phyloP scores from a whole-genome alignment of 768 basidiomycete genomes.

The Suillus bovinus region DNA sequence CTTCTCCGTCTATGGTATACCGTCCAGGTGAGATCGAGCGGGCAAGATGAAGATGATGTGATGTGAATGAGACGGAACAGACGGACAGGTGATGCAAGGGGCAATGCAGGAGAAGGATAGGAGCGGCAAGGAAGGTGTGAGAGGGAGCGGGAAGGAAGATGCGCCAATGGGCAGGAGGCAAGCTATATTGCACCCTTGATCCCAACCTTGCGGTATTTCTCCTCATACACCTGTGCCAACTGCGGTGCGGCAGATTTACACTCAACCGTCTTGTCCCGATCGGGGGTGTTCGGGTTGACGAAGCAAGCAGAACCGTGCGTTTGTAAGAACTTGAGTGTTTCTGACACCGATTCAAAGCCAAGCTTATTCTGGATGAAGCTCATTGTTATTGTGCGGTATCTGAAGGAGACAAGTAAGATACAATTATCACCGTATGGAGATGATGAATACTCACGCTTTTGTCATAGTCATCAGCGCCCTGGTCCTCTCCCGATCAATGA shows the following conservation, averaged over 20 bases:
- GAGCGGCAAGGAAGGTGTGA: conserved; percentile 14
- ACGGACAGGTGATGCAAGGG: not conserved
- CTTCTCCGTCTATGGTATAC: conserved; percentile 7
- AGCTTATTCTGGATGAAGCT: conserved; percentile 78
- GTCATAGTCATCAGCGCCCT: conserved; percentile 87
- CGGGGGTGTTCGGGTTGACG: conserved; percentile 60
- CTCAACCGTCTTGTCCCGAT: conserved; percentile 66
- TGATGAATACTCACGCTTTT: conserved; percentile 71
- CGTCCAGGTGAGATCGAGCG: not conserved
- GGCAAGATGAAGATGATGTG: conserved; percentile 4
- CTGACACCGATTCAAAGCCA: conserved; percentile 70
- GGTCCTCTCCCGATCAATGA: conserved; percentile 88
- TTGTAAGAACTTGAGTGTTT: conserved; percentile 67
- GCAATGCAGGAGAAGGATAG: not conserved
- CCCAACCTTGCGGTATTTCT: conserved; percentile 82
- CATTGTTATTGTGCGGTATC: conserved; percentile 81
- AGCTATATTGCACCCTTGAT: conserved; percentile 90
- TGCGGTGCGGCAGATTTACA: conserved; percentile 61
- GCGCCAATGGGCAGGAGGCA: not conserved
- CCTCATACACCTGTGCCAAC: conserved; percentile 67
- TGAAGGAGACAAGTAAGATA: conserved; percentile 32
- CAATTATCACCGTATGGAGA: conserved; percentile 1
- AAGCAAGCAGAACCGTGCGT: conserved; percentile 70
- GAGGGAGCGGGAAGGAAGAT: conserved; percentile 7
- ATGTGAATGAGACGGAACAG: conserved; percentile 1